These are phyloP conservation scores for Sordariomycetes sp. DNA, from an alignment of 2,329 filamentous ascomycete species.

Conservation along the genomic window DNA sequence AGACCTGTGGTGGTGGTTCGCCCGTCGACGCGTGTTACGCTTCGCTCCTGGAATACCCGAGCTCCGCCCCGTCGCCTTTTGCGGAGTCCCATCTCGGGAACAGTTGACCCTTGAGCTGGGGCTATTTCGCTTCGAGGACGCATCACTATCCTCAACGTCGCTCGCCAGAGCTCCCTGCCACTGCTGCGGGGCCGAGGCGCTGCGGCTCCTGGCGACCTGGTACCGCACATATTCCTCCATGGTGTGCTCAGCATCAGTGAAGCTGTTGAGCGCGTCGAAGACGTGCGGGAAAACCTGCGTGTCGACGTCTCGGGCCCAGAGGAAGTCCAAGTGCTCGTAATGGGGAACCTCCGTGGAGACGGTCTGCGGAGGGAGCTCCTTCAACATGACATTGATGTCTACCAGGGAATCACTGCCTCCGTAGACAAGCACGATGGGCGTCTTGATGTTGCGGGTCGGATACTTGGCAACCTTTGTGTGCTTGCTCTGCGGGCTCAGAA, in stretches of 20 bases:
- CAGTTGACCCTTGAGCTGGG: not conserved
- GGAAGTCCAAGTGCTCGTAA: slow-evolving; percentile 93
- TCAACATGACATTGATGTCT: slow-evolving; percentile 86
- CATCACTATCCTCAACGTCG: slow-evolving; percentile 19
- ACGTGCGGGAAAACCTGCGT: slow-evolving; percentile 82
- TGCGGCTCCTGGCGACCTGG: slow-evolving; percentile 36
- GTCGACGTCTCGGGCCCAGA: slow-evolving; percentile 85
- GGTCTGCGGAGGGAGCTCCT: slow-evolving; percentile 75
- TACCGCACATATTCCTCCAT: slow-evolving; percentile 52
- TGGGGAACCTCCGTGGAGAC: slow-evolving; percentile 78
- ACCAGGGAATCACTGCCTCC: slow-evolving; percentile 90
- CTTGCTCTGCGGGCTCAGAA: slow-evolving; percentile 59
- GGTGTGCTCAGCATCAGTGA: slow-evolving; percentile 45
- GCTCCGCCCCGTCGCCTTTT: not conserved
- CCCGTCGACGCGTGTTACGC: not conserved
- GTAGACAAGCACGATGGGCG: slow-evolving; percentile 86
- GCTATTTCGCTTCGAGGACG: slow-evolving; percentile 14
- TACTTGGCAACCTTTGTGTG: slow-evolving; percentile 97
- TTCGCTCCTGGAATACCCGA: not conserved
- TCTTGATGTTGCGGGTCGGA: slow-evolving; percentile 93
- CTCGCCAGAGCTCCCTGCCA: slow-evolving; percentile 17
- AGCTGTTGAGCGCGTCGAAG: slow-evolving; percentile 74
- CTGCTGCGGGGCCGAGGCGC: slow-evolving; percentile 23
- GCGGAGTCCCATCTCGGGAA: not conserved
- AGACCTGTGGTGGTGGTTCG: not conserved